These are phyloP conservation scores for Pleurozium schreberi DNA, from an alignment of 225 moss, liverwort and hornwort genomes.

Conservation along the genomic window DNA sequence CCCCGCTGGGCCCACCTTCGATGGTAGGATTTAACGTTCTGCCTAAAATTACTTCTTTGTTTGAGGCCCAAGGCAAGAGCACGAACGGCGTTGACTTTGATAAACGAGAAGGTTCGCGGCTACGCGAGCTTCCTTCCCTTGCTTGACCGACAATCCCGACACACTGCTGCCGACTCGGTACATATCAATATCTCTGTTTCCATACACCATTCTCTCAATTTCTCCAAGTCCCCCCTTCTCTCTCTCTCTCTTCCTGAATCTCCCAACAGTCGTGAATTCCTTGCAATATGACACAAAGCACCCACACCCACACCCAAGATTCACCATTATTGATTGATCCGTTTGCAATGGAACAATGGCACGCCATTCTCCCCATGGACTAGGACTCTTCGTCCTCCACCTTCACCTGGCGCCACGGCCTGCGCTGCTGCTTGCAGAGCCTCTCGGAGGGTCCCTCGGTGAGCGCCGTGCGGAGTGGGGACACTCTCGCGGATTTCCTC, in stretches of 20 bases:
- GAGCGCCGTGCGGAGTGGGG: constrained; percentile 4
- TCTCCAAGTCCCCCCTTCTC: no score
- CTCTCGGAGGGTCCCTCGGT: constrained; percentile 3
- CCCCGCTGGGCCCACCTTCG: no score
- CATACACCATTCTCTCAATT: no score
- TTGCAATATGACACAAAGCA: not conserved
- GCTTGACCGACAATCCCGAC: not conserved
- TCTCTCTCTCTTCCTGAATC: not conserved
- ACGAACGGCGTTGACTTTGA: not conserved
- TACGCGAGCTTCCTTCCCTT: not conserved
- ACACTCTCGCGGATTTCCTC: not conserved
- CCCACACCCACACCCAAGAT: not conserved
- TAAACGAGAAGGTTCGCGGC: not conserved
- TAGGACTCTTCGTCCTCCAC: not conserved
- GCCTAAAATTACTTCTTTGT: no score
- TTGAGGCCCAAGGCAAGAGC: no score
- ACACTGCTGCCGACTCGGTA: not conserved
- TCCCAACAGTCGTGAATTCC: no score
- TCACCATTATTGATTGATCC: not conserved
- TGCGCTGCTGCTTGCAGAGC: not conserved
- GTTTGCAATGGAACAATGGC: not conserved
- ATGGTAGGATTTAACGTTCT: no score
- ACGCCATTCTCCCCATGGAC: constrained; percentile 14
- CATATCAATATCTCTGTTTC: not conserved
- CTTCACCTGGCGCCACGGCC: constrained; percentile 15